These are phyloP conservation scores for Actinidia arguta DNA, from an alignment of 179 eudicot species.

Conservation along the genomic window DNA sequence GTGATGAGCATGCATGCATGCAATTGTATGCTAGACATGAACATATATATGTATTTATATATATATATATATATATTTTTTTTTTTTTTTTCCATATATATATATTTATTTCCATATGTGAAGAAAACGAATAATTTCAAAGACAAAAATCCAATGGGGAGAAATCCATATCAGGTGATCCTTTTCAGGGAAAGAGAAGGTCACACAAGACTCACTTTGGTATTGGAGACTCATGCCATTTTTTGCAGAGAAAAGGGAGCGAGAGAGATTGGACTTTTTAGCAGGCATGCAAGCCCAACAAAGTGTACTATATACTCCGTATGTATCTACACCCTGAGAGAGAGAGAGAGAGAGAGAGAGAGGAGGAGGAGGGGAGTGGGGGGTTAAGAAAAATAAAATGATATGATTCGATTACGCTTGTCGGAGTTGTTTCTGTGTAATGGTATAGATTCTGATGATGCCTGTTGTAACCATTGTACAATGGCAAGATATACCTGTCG, in stretches of 20 bases:
- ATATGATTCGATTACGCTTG: constrained; percentile 13
- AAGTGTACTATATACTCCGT: too few relatives aligned
- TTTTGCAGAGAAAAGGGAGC: not conserved
- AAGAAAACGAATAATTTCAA: not conserved
- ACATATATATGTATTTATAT: too few relatives aligned
- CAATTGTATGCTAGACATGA: too few relatives aligned
- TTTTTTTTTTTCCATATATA: too few relatives aligned
- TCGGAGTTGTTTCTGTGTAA: constrained; percentile 3
- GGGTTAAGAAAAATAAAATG: constrained; percentile 14
- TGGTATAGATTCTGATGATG: constrained; percentile 1
- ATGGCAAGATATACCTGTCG: not conserved
- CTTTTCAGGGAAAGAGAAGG: not conserved
- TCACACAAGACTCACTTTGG: too few relatives aligned
- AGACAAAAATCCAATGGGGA: too few relatives aligned
- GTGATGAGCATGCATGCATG: too few relatives aligned
- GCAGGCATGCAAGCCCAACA: not conserved
- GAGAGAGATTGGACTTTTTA: too few relatives aligned
- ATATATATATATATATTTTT: too few relatives aligned
- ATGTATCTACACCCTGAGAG: too few relatives aligned
- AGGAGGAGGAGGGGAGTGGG: not conserved
- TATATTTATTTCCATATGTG: too few relatives aligned
- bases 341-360: not conserved
- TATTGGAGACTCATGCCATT: not conserved
- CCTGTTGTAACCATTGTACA: not conserved
- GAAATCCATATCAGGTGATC: not conserved